These are phyloP conservation scores for Ehretia macrophylla DNA, from an alignment of 257 asterid species.

Conservation along the genomic window DNA sequence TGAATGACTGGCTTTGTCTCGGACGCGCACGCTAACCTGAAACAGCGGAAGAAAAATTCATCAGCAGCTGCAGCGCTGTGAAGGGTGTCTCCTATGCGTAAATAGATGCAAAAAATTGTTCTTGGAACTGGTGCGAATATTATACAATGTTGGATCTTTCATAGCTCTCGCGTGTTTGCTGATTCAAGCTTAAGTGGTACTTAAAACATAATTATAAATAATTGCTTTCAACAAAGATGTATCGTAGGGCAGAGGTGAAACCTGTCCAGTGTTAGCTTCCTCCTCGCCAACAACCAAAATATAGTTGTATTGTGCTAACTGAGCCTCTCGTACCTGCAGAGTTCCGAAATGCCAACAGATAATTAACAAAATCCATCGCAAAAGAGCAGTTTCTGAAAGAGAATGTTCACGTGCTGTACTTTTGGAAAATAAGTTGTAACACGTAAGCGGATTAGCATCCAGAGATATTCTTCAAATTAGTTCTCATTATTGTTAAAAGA, in stretches of 20 bases:
- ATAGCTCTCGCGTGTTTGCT: too few relatives aligned
- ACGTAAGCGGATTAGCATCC: too few relatives aligned
- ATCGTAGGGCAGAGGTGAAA: constrained; percentile 17
- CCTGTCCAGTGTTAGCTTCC: constrained; percentile 79
- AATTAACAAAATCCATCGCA: constrained; percentile 9
- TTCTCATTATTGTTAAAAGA: too few relatives aligned
- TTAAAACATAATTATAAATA: too few relatives aligned
- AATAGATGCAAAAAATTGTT: too few relatives aligned
- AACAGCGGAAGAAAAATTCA: background rate
- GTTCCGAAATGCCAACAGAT: constrained; percentile 10
- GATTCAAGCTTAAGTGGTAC: too few relatives aligned
- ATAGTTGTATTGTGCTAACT: constrained; percentile 86
- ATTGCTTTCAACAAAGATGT: background rate
- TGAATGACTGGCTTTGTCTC: constrained; percentile 45
- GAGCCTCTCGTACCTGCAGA: constrained; percentile 93
- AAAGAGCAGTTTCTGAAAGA: constrained; percentile 9
- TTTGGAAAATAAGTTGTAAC: too few relatives aligned
- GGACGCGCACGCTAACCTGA: constrained; percentile 74
- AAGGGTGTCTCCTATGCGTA: too few relatives aligned
- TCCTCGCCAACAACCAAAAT: constrained; percentile 97
- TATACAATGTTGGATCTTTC: too few relatives aligned
- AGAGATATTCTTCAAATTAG: too few relatives aligned
- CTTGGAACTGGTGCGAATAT: too few relatives aligned
- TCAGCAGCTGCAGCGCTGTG: too few relatives aligned
- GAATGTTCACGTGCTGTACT: background rate